phyloP scores from a whole-genome alignment of 208 protist genomes.

The Trypanosomatidae sp. region DNA sequence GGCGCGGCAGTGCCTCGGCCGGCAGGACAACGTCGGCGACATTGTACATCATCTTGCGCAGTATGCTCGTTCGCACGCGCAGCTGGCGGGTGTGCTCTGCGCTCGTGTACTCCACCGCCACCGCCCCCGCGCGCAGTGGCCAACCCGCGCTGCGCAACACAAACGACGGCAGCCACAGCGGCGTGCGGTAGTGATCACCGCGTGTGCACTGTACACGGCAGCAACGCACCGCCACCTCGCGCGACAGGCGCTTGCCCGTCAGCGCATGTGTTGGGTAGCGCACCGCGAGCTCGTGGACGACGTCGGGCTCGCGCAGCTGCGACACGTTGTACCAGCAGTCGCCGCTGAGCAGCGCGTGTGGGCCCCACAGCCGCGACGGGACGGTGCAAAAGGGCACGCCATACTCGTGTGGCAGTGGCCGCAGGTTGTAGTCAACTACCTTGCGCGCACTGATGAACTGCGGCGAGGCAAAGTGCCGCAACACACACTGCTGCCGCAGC shows the following conservation, averaged over 20 bases:
- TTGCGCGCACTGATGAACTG: constrained; percentile 14
- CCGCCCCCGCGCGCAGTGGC: constrained; percentile 8
- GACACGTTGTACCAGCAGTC: constrained; percentile 63
- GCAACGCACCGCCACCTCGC: constrained; percentile 13
- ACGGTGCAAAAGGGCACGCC: constrained; percentile 6
- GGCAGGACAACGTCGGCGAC: constrained; percentile 22
- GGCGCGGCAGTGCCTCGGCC: constrained; percentile 6
- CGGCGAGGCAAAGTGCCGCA: constrained; percentile 21
- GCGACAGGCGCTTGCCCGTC: constrained; percentile 11
- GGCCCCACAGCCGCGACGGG: constrained; percentile 6
- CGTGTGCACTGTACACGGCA: constrained; percentile 40
- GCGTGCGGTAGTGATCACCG: constrained; percentile 1
- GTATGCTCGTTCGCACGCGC: background rate
- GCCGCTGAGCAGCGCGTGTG: constrained; percentile 5
- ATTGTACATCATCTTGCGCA: constrained; percentile 17
- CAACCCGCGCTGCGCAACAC: constrained; percentile 8
- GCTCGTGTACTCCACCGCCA: constrained; percentile 4
- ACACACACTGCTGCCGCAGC: constrained; percentile 17
- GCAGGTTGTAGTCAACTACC: constrained; percentile 10
- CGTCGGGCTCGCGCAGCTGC: constrained; percentile 39
- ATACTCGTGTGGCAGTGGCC: constrained; percentile 7
- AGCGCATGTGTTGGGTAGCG: constrained; percentile 26
- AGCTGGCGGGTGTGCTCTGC: background rate
- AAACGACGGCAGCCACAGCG: constrained; percentile 17
- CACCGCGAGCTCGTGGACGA: constrained; percentile 22